These are phyloP conservation scores for Tephrocybe sp. DNA, from an alignment of 768 basidiomycete species.

Conservation along the genomic window DNA sequence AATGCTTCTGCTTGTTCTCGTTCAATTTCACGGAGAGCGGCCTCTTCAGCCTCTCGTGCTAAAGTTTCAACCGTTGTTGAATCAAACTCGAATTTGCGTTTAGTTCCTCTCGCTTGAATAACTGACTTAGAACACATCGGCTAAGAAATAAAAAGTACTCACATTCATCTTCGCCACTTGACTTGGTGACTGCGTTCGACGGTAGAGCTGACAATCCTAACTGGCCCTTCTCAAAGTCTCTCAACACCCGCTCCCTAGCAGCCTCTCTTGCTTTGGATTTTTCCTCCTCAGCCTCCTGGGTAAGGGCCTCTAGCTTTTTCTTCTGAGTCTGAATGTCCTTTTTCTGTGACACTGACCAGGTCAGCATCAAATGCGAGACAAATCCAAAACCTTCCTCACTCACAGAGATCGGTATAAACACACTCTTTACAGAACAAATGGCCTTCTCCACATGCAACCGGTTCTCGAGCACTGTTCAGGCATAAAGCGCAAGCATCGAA, in stretches of 20 bases:
- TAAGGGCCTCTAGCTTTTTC: conserved; percentile 67
- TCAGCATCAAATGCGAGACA: conserved; percentile 4
- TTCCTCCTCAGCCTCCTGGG: conserved; percentile 80
- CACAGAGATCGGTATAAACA: conserved; percentile 79
- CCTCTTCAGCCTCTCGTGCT: conserved; percentile 82
- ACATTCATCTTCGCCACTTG: conserved; percentile 37
- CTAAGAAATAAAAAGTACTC: background rate
- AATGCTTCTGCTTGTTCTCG: conserved; percentile 82
- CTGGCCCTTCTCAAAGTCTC: conserved; percentile 88
- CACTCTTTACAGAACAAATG: conserved; percentile 98
- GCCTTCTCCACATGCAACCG: conserved; percentile 79
- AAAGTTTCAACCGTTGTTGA: conserved; percentile 65
- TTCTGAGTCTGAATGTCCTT: conserved; percentile 93
- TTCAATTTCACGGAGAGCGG: conserved; percentile 79
- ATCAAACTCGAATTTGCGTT: conserved; percentile 88
- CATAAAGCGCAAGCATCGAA: conserved; percentile 93
- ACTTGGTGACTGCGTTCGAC: conserved; percentile 34
- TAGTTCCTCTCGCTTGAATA: conserved; percentile 54
- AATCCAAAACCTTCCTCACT: conserved; percentile 22
- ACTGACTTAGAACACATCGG: conserved; percentile 1
- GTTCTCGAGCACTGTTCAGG: conserved; percentile 77
- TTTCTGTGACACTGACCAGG: conserved; percentile 73
- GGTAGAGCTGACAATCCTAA: conserved; percentile 57
- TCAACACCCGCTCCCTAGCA: conserved; percentile 85
- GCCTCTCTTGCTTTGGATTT: conserved; percentile 61